Percentiles rank a stretch among this genome's conserved stretches.
These are phyloP conservation scores for Apiotrichum veenhuisii DNA, from an alignment of 1,284 basidiomycete species.

Conservation along the genomic window DNA sequence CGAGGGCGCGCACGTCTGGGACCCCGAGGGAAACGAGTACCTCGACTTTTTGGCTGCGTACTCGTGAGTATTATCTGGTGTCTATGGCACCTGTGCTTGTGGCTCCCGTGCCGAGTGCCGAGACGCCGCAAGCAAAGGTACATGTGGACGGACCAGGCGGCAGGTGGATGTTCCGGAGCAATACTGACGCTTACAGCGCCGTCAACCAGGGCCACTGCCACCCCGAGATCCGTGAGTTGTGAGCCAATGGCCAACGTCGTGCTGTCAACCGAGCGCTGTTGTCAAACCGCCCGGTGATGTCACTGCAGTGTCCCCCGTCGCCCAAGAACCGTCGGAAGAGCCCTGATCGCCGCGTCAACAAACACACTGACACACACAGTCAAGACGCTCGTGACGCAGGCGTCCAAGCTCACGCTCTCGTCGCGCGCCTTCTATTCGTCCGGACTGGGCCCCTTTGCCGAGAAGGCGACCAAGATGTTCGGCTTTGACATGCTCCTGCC, in stretches of 20 bases:
- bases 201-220: constrained; percentile 95
- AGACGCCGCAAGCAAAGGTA: no score
- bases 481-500: constrained; percentile 95
- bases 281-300: no score
- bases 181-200: constrained; percentile 56
- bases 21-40: constrained; percentile 88
- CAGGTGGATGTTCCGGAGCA: background rate
- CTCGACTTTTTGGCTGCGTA: constrained; percentile 97
- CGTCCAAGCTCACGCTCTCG: constrained; percentile 84
- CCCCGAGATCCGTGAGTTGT: constrained; percentile 54
- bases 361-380: constrained; percentile 55
- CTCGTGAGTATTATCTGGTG: no score
- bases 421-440: constrained; percentile 97
- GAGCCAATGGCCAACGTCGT: background rate
- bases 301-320: no score
- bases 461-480: constrained; percentile 78
- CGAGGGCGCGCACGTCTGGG: constrained; percentile 89
- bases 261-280: no score
- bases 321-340: no score
- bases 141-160: no score
- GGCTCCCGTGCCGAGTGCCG: no score
- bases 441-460: constrained; percentile 81
- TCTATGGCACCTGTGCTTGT: no score
- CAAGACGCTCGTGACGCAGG: constrained; percentile 74
- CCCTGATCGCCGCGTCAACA: no score